Evolutionary conservation across 208 protist species (phyloP), one percentile per base, ranked within the genome.

Genomic region (Pavlovales sp.): DNA sequence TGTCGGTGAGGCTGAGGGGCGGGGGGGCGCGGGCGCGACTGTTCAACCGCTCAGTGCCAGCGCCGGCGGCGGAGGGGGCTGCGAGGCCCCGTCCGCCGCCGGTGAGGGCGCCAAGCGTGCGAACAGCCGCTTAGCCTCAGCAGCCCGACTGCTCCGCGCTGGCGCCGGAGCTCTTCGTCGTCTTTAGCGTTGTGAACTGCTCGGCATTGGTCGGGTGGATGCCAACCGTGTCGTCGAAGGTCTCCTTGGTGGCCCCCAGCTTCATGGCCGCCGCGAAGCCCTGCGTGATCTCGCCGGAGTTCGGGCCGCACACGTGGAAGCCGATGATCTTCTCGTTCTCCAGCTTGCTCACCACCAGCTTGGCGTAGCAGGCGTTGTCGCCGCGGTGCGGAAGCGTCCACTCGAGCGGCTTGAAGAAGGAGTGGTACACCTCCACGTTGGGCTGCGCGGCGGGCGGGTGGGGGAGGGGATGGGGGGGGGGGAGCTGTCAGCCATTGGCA

Each of bases 231-330:
- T 84, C n/a, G 87, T 92, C 91, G n/a, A 92, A 80, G 75, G 83
- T 11, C 22, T 67, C 84, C 80, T 93, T 92, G 41, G 82, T 93
- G 66, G 91, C 90, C 47, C 89, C 84, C 39, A 92, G 79, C 67
- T 91, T 90, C 37, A 97, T 89, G 28, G 94, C 95, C 28, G 96
- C 78, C 37, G 90, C 94, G 79, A 96, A 94, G 42, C 95, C 95
- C 90, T 97, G 95, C 18, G 94, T 95, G 42, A 97, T 93, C 90
- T 97, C 96, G 80, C 95, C 96, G 0, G 96, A 94, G 89, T 96
- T 96, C 67, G 95, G 93, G 8, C 94, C 94, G 22, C 96, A 86
- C 71, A 96, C 92, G 89, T 98, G 96, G n/a, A 98, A 90, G 0
- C 96, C 96, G 34, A 98, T n/a, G 10, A 98, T 92, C n/a, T 90